These are phyloP conservation scores for Thermothelomyces thermophilus DNA, from an alignment of 2,329 filamentous ascomycete genomes.

Conservation along the genomic window DNA sequence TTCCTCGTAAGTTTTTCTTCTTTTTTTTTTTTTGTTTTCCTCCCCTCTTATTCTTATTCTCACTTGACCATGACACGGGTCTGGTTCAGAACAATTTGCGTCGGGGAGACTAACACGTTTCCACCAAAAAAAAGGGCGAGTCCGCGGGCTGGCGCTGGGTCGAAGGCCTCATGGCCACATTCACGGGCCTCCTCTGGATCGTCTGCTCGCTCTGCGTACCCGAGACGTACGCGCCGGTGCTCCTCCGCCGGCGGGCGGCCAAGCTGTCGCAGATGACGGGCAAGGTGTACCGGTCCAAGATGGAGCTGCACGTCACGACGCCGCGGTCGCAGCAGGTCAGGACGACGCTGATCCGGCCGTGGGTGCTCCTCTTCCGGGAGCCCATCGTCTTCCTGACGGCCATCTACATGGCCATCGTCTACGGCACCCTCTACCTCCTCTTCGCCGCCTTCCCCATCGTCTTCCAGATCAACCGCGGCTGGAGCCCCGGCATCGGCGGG, in stretches of 20 bases:
- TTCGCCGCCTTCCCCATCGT: conserved; percentile 60
- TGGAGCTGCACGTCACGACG: conserved; percentile 34
- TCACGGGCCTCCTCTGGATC: conserved; percentile 56
- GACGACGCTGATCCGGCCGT: conserved; percentile 55
- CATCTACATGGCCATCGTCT: conserved; percentile 59
- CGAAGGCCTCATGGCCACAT: conserved; percentile 57
- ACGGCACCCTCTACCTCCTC: conserved; percentile 53
- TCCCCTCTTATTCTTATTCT: neutral
- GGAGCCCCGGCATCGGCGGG: conserved; percentile 53
- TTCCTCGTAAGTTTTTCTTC: conserved; percentile 40
- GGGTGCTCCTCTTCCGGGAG: conserved; percentile 62
- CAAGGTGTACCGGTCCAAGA: conserved; percentile 48
- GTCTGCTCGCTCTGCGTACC: conserved; percentile 45
- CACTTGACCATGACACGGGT: too few species aligned
- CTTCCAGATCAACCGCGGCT: conserved; percentile 53
- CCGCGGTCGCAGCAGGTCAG: conserved; percentile 42
- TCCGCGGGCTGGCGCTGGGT: conserved; percentile 65
- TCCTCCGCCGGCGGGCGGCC: conserved; percentile 47
- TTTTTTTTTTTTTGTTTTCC: neutral
- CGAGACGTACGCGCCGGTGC: conserved; percentile 55
- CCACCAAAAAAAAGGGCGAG: conserved; percentile 37
- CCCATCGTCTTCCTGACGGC: conserved; percentile 61
- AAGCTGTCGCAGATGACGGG: conserved; percentile 47
- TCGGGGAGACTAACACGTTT: conserved; percentile 2
- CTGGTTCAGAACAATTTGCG: too few species aligned